Evolutionary conservation across 2,329 filamentous ascomycete species (phyloP), one percentile per base, ranked within the genome.

Genomic region (Apiospora malaysiana): DNA sequence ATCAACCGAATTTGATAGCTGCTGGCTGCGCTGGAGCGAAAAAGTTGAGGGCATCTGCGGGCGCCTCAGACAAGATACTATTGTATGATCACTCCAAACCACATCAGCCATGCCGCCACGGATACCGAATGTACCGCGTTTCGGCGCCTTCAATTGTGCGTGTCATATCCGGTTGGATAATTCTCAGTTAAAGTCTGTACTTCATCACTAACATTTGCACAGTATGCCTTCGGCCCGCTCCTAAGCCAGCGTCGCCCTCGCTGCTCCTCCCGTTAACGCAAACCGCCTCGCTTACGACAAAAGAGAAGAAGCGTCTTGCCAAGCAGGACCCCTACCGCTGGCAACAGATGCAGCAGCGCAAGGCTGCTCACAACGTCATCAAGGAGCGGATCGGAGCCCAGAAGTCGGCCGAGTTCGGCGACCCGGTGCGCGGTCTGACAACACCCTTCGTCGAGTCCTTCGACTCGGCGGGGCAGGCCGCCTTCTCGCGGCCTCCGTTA

Each of bases 401-500:
- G 78, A 90, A 93, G 71, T 85, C 89, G 71, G 86, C 86, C 66
- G 86, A 86, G 65, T 86, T 92, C 74, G 95, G 95, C 68, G 89
- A 97, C 81, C 93, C 94, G 0, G 86, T 99, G 74, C 88, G 91
- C 76, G 96, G 95, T 78, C 86, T 91, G 72, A 82, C 88, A 47
- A 98, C 96, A 21, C 89, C 94, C 42, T 98, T 97, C 79, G 84
- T 97, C 77, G 88, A 94, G 82, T 95, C 94, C 3, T 91, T 97
- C 76, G 92, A 94, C 78, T 89, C 87, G 12, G 91, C 87, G 27
- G 87, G 87, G 69, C 87, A 89, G 75, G 80, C 78, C 2, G 65
- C 80, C 5, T 65, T 78, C 4, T 83, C 82, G 40, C 76, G 76
- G 47, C 79, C 83, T 37, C 73, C 75, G 1, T 74, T 79, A 42